Evolutionary conservation across 2,329 filamentous ascomycete genomes (phyloP).

Genomic region (Trichoderma breve): DNA sequence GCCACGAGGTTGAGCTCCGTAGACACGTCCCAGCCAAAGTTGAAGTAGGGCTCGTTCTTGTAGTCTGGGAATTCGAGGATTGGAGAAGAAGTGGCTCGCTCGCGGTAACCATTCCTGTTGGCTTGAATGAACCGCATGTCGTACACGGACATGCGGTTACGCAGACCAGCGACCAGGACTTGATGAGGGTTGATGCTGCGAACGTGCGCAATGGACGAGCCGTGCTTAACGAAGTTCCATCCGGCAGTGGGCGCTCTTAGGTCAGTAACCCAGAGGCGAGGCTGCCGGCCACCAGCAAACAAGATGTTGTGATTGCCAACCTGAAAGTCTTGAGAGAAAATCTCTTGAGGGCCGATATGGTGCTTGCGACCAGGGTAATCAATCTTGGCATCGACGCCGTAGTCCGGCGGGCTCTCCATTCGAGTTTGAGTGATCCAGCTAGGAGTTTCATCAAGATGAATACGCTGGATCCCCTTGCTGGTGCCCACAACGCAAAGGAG

Average conservation of each 20-base stretch:
- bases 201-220: slow-evolving; percentile 49
- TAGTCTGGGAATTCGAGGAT: slow-evolving; percentile 51
- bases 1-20: slow-evolving; percentile 49
- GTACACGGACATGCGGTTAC: slow-evolving; percentile 52
- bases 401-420: background rate
- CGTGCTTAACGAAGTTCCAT: slow-evolving; percentile 36
- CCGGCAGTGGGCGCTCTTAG: slow-evolving; percentile 37
- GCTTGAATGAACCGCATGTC: slow-evolving; percentile 48
- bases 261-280: slow-evolving; percentile 47
- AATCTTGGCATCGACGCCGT: background rate
- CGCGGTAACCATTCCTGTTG: background rate
- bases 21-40: slow-evolving; percentile 53
- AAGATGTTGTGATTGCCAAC: slow-evolving; percentile 44
- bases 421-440: slow-evolving; percentile 34
- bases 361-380: background rate
- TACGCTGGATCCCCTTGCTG: slow-evolving; percentile 44
- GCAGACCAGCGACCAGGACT: slow-evolving; percentile 53
- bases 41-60: slow-evolving; percentile 47
- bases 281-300: slow-evolving; percentile 51
- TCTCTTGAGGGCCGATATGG: slow-evolving; percentile 30
- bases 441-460: slow-evolving; percentile 34
- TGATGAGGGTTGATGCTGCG: slow-evolving; percentile 48
- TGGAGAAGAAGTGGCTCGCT: slow-evolving; percentile 32
- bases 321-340: slow-evolving; percentile 52
- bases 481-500: slow-evolving; percentile 49